Conservation (phyloP, 805 yeast species). For the Hemisphaericaspora nanyangensis region DNA sequence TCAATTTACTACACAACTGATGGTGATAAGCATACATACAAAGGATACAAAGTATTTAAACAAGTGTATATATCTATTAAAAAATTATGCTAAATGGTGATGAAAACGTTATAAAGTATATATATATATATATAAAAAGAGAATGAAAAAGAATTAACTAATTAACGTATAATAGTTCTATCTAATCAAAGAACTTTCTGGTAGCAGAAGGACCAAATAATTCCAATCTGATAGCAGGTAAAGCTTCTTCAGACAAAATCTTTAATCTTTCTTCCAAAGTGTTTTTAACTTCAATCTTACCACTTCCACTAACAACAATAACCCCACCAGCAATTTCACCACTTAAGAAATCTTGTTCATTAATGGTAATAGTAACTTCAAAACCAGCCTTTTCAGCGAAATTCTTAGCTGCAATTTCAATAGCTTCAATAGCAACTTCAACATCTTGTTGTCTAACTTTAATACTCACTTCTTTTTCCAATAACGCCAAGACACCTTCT, state of each 20-base stretch:
- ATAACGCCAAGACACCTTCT: constrained; percentile 66
- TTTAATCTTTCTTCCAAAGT: constrained; percentile 92
- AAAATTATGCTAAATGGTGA: no score
- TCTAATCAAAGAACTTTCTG: constrained; percentile 86
- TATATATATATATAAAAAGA: no score
- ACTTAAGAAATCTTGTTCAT: constrained; percentile 55
- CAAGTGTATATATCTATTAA: no score
- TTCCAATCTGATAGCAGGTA: constrained; percentile 90
- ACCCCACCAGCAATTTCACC: constrained; percentile 83
- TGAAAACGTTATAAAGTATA: no score
- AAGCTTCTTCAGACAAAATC: constrained; percentile 74
- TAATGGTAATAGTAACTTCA: constrained; percentile 52
- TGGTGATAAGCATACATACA: no score
- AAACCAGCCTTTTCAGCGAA: constrained; percentile 62
- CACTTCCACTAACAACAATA: constrained; percentile 61
- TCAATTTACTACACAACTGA: no score
- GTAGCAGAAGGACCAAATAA: constrained; percentile 80
- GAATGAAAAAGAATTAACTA: background rate
- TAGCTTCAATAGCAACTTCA: constrained; percentile 55
- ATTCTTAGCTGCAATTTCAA: constrained; percentile 55
- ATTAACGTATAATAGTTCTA: constrained; percentile 1
- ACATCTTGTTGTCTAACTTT: constrained; percentile 67
- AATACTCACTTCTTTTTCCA: constrained; percentile 66
- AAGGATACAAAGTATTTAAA: no score
- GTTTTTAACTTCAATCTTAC: constrained; percentile 86